Base-by-base conservation (phyloP, 2,329 filamentous ascomycete species). In the Talaromyces sp. region DNA sequence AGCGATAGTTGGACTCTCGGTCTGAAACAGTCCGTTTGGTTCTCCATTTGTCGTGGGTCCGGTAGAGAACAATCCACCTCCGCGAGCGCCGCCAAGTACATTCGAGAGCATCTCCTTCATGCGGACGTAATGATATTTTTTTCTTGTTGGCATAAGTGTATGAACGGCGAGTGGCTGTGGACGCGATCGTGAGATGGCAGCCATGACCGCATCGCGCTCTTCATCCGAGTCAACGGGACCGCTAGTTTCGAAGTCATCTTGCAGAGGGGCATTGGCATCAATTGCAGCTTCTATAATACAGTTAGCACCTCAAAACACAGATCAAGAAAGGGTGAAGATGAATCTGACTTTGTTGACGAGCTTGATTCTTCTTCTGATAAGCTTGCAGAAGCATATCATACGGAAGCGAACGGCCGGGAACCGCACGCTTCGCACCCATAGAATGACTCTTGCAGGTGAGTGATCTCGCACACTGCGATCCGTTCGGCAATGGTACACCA, bases 361-460 rank as follows among this genome's bases (percentile, higher is more conserved):
- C 95, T 76, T 98, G 95, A 71, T 99, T 99, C 82, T 97, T 98
- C 83, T 98, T 97, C 76, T 95, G 91, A 71, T 95, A 95, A 7
- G 89, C 88, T 14, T 90, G 88, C 40, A 97, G 83, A 42, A 97
- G 81, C 88, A 96, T 95, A 75, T 96, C 92, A 72, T 97, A 97
- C 1, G 93, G 93, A 64, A 96, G 79, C 50, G 90, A 95, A 65
- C 93, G 84, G 0, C 93, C 93, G 5, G 91, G 89, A 2, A 97
- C 93, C 0, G 90, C 89, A 68, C 93, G 84, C 77, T 97, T 97
- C 5, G 93, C 89, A 11, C 93, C 92, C 93, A 97, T 96, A n/a
- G 85, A 88, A 68, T 97, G 93, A 64, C 89, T 93, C 78, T 97
- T 97, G 81, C 93, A 97, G 0, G 93, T 97, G 63, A 97, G 78